Percentiles rank a stretch among this genome's conserved stretches.
Evolutionary conservation across 208 protist species (phyloP).

Genomic region (Kentomonas sorsogonicus): DNA sequence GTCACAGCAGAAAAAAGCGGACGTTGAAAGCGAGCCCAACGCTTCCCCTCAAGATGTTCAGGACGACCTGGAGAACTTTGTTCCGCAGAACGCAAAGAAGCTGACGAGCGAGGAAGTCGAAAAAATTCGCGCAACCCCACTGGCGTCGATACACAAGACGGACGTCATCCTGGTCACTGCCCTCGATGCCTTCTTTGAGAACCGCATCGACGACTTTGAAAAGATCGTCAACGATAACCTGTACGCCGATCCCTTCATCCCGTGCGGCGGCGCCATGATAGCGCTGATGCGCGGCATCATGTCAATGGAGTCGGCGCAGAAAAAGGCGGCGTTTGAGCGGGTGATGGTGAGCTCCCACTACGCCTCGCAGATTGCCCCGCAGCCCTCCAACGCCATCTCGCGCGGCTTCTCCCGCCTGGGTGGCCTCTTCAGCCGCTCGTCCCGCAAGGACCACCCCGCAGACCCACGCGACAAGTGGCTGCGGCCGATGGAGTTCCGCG

Average conservation of each 20-base stretch:
- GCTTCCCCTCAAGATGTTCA: too few relatives aligned
- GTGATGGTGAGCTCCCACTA: slow-evolving; percentile 31
- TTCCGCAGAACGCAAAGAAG: slow-evolving; percentile 7
- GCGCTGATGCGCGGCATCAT: slow-evolving; percentile 36
- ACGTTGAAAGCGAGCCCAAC: too few relatives aligned
- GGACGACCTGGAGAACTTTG: slow-evolving; percentile 4
- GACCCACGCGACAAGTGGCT: slow-evolving; percentile 21
- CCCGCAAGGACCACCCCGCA: too few relatives aligned
- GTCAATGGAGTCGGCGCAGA: slow-evolving; percentile 50
- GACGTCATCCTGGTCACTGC: slow-evolving; percentile 25
- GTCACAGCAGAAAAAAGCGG: slow-evolving; percentile 3
- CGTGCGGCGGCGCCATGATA: slow-evolving; percentile 30
- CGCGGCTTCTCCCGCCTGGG: slow-evolving; percentile 21
- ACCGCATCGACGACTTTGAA: slow-evolving; percentile 48
- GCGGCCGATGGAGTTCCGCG: slow-evolving; percentile 39
- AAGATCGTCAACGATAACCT: slow-evolving; percentile 22
- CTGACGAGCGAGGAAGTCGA: slow-evolving; percentile 19
- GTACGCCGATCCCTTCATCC: slow-evolving; percentile 27
- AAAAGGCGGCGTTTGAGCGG: slow-evolving; percentile 24
- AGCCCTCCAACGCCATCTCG: slow-evolving; percentile 14
- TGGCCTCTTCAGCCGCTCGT: slow-evolving; percentile 17
- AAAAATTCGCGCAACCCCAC: slow-evolving; percentile 17
- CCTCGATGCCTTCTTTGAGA: slow-evolving; percentile 48
- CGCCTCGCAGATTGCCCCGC: slow-evolving; percentile 25
- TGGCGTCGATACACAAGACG: slow-evolving; percentile 30